Percentiles rank a stretch among this genome's conserved stretches.
These are phyloP conservation scores for Trametes cinnabarina DNA, from an alignment of 768 basidiomycete species.

Conservation along the genomic window DNA sequence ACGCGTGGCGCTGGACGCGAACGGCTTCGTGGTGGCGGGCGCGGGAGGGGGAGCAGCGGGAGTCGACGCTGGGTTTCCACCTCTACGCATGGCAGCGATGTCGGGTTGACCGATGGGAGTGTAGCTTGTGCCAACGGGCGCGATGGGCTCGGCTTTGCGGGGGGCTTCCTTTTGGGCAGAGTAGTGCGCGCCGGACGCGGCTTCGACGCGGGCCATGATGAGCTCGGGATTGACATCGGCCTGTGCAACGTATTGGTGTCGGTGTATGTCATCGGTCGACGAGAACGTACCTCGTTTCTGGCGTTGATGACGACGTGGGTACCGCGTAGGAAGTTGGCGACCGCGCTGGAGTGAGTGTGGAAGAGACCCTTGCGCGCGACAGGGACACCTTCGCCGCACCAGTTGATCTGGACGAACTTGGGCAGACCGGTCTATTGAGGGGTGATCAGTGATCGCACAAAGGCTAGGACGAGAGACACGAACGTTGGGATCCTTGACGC, in stretches of 20 bases:
- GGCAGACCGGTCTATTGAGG: constrained; percentile 65
- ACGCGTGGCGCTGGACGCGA: constrained; percentile 43
- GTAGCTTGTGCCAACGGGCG: constrained; percentile 76
- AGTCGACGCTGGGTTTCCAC: neutral
- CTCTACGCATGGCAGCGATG: constrained; percentile 51
- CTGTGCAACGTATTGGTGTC: constrained; percentile 35
- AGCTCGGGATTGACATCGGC: constrained; percentile 75
- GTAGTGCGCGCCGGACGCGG: constrained; percentile 89
- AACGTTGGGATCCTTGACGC: constrained; percentile 85
- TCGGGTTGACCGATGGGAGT: constrained; percentile 74
- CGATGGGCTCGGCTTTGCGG: constrained; percentile 73
- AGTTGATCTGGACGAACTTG: constrained; percentile 94
- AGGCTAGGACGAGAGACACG: constrained; percentile 24
- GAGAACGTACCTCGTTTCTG: constrained; percentile 68
- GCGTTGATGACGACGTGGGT: constrained; percentile 86
- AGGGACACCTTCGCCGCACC: constrained; percentile 97
- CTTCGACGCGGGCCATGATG: constrained; percentile 86
- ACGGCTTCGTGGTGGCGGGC: constrained; percentile 27
- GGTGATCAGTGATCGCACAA: neutral
- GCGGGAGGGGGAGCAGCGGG: constrained; percentile 18
- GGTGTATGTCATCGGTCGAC: neutral
- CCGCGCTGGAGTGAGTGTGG: constrained; percentile 79
- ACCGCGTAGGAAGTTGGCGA: constrained; percentile 77
- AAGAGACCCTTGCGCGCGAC: constrained; percentile 90
- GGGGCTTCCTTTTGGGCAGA: constrained; percentile 77